Conservation (phyloP, 2,329 filamentous ascomycete genomes). For the Amauroascus verrucosus region DNA sequence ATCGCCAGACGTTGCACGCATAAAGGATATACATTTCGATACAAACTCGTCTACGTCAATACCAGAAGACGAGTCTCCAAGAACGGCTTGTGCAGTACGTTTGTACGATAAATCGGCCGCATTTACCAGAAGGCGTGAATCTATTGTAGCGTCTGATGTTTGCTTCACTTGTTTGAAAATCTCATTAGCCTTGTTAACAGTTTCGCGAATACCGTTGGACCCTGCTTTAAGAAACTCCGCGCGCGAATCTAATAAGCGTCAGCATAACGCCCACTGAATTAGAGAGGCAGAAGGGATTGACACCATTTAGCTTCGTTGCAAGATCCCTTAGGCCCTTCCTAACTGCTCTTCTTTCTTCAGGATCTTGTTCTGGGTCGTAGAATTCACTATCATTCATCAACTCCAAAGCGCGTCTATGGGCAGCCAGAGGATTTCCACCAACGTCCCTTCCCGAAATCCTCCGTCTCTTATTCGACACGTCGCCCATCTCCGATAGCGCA, state of each 20-base stretch:
- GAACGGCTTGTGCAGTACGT: conserved; percentile 61
- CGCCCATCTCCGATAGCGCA: conserved; percentile 9
- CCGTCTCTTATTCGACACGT: conserved; percentile 16
- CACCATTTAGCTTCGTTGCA: conserved; percentile 47
- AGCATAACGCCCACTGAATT: neutral
- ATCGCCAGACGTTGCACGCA: conserved; percentile 57
- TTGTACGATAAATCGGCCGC: conserved; percentile 71
- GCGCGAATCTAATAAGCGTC: conserved; percentile 47
- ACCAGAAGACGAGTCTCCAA: conserved; percentile 62
- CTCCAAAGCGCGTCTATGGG: neutral
- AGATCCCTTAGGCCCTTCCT: conserved; percentile 58
- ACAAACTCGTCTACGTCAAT: conserved; percentile 88
- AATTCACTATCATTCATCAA: conserved; percentile 34
- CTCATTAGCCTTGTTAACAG: conserved; percentile 56
- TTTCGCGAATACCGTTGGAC: conserved; percentile 54
- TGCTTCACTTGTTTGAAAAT: conserved; percentile 64
- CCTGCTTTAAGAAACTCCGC: conserved; percentile 59
- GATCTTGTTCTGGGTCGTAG: conserved; percentile 70
- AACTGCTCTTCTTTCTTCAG: conserved; percentile 59
- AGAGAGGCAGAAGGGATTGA: conserved; percentile 5
- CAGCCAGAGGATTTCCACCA: neutral
- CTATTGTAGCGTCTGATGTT: conserved; percentile 80
- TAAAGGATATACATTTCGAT: conserved; percentile 78
- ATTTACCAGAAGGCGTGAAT: conserved; percentile 73
- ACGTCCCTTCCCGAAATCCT: conserved; percentile 13